A percentile compares a stretch with the other conserved stretches of the same genome.
Conservation (phyloP, 2,329 filamentous ascomycete genomes). For the Dactylellina haptotyla region DNA sequence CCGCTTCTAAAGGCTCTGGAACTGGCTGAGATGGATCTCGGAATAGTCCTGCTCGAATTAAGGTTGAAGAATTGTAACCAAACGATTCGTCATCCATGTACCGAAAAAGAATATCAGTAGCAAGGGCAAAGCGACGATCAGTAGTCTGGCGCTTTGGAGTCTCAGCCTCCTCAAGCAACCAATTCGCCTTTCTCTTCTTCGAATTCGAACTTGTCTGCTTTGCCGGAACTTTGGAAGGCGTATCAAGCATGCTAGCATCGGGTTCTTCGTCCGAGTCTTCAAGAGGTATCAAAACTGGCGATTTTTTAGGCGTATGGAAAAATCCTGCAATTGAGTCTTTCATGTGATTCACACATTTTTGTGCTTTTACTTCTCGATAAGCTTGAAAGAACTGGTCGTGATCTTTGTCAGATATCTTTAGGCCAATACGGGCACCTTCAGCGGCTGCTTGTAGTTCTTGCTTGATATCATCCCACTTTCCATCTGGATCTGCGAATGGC, state of each 20-base stretch:
- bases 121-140: not conserved
- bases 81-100: slow-evolving; percentile 44
- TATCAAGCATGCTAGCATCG: slow-evolving; percentile 5
- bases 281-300: not conserved
- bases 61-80: slow-evolving; percentile 35
- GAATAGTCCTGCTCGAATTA: slow-evolving; percentile 42
- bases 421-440: slow-evolving; percentile 11
- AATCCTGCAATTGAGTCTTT: slow-evolving; percentile 27
- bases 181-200: slow-evolving; percentile 23
- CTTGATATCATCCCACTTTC: slow-evolving; percentile 15
- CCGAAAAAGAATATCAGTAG: slow-evolving; percentile 41
- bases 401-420: slow-evolving; percentile 20
- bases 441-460: slow-evolving; percentile 37
- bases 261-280: slow-evolving; percentile 19
- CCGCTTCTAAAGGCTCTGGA: slow-evolving; percentile 36
- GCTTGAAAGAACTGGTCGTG: slow-evolving; percentile 13
- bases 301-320: slow-evolving; percentile 4
- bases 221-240: slow-evolving; percentile 28
- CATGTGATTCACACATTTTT: slow-evolving; percentile 9
- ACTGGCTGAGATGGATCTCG: slow-evolving; percentile 34
- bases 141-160: not conserved
- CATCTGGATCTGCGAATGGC: slow-evolving; percentile 30
- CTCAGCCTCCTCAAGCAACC: not conserved
- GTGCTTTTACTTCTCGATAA: slow-evolving; percentile 16
- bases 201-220: not conserved